Evolutionary conservation across 2,329 filamentous ascomycete species (phyloP).

Genomic region (Fusarium virguliforme): DNA sequence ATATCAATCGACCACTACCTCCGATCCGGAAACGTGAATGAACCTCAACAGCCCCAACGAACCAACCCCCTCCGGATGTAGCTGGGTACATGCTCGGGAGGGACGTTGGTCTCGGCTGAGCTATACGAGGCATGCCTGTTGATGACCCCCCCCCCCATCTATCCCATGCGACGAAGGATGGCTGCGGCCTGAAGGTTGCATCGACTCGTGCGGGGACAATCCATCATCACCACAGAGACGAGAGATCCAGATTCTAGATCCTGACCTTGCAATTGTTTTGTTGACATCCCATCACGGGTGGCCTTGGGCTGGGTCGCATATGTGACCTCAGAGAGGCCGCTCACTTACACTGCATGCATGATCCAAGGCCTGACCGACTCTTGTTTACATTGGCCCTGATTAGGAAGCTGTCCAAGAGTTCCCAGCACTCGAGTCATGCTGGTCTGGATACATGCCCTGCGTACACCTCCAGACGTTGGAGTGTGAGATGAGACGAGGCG

Average conservation of each 20-base stretch:
- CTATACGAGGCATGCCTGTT: not conserved
- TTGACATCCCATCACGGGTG: constrained; percentile 37
- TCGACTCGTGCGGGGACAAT: constrained; percentile 12
- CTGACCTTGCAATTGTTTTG: constrained; percentile 1
- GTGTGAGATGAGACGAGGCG: not conserved
- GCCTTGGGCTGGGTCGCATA: constrained; percentile 35
- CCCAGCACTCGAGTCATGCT: not conserved
- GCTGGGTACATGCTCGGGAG: not conserved
- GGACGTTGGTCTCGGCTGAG: not conserved
- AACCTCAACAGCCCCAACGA: not conserved
- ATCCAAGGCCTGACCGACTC: not conserved
- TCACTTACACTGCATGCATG: not conserved
- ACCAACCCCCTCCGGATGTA: not conserved
- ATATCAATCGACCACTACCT: constrained; percentile 52
- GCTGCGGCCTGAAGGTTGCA: not conserved
- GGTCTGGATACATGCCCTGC: not conserved
- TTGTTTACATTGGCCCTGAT: constrained; percentile 2
- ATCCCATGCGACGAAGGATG: not conserved
- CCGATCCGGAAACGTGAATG: constrained; percentile 22
- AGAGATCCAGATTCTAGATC: not conserved
- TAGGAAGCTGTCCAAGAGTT: not conserved
- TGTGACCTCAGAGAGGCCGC: constrained; percentile 1
- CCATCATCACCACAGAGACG: constrained; percentile 32
- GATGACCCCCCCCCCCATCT: not conserved
- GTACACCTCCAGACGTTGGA: not conserved